phyloP scores from a whole-genome alignment of 2,329 filamentous ascomycete genomes.

The Colletotrichum phormii region DNA sequence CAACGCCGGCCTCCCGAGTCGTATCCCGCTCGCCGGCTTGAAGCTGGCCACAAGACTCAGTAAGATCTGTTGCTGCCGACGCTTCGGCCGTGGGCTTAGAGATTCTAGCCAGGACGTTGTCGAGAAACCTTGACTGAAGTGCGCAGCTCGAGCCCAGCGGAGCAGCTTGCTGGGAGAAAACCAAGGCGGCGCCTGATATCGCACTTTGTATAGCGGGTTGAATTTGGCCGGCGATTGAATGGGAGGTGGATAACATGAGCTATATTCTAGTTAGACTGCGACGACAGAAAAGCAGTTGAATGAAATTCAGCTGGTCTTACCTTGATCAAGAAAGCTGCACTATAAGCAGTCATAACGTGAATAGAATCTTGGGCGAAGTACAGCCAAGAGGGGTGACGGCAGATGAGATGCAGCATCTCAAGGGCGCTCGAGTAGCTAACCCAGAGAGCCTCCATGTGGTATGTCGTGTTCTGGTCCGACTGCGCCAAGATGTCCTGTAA shows the following conservation, averaged over 20 bases:
- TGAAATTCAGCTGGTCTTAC: slow-evolving; percentile 28
- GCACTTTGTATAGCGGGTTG: slow-evolving; percentile 27
- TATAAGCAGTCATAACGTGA: slow-evolving; percentile 55
- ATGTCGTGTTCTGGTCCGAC: slow-evolving; percentile 37
- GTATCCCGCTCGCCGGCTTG: not conserved
- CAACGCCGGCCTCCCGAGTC: not conserved
- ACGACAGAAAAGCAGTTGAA: not conserved
- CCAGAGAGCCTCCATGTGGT: slow-evolving; percentile 47
- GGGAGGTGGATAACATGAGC: slow-evolving; percentile 15
- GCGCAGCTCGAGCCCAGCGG: slow-evolving; percentile 43
- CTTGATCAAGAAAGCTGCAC: slow-evolving; percentile 53
- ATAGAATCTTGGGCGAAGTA: slow-evolving; percentile 55
- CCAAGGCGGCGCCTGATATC: slow-evolving; percentile 36
- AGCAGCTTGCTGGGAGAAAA: slow-evolving; percentile 45
- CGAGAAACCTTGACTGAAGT: slow-evolving; percentile 47
- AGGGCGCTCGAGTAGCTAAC: slow-evolving; percentile 45
- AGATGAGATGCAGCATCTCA: slow-evolving; percentile 47
- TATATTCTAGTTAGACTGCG: not conserved
- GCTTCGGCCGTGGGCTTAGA: not conserved
- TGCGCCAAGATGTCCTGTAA: slow-evolving; percentile 47
- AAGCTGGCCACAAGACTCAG: not conserved
- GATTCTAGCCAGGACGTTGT: slow-evolving; percentile 36
- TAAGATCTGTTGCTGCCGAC: too few relatives aligned
- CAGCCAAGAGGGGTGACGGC: slow-evolving; percentile 44
- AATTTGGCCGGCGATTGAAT: slow-evolving; percentile 4